A percentile compares a stretch with the other conserved stretches of the same genome.
Evolutionary conservation across 306 rosid genomes (phyloP).

Genomic region (Dryas octopetala): DNA sequence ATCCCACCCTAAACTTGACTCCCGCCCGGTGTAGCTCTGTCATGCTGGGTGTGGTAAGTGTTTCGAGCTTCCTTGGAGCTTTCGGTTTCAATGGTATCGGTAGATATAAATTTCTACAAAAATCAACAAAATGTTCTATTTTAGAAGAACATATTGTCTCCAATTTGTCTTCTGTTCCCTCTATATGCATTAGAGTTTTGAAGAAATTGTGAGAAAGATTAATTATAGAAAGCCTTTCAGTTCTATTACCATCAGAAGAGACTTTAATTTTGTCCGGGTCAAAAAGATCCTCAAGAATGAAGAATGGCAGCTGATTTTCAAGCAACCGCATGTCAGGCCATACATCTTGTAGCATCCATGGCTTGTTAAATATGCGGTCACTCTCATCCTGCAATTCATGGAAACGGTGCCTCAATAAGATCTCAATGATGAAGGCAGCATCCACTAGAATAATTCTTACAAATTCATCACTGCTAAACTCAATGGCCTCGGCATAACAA

Average conservation of each 20-base stretch:
- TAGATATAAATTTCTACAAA: conserved; percentile 27
- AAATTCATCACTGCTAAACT: conserved; percentile 17
- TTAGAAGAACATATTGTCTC: neutral
- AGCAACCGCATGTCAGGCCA: conserved; percentile 28
- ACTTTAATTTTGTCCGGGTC: neutral
- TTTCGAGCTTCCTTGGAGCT: neutral
- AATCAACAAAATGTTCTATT: conserved; percentile 40
- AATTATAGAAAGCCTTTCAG: neutral
- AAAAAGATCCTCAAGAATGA: conserved; percentile 19
- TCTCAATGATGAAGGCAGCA: conserved; percentile 29
- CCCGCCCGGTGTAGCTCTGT: conserved; percentile 36
- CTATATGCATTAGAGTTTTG: neutral
- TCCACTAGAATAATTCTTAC: conserved; percentile 28
- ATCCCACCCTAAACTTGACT: conserved; percentile 21
- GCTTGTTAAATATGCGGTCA: conserved; percentile 29
- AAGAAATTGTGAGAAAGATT: conserved; percentile 29
- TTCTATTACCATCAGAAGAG: neutral
- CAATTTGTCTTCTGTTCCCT: neutral
- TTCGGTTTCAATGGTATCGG: conserved; percentile 12
- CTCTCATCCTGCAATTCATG: neutral
- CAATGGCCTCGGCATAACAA: conserved; percentile 21
- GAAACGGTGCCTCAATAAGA: conserved; percentile 6
- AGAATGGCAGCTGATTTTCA: conserved; percentile 50
- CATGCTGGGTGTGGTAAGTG: conserved; percentile 18
- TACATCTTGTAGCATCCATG: conserved; percentile 28